Percentiles rank a stretch among this genome's conserved stretches.
These are phyloP conservation scores for Datisca glomerata DNA, from an alignment of 306 rosid genomes.

Conservation along the genomic window DNA sequence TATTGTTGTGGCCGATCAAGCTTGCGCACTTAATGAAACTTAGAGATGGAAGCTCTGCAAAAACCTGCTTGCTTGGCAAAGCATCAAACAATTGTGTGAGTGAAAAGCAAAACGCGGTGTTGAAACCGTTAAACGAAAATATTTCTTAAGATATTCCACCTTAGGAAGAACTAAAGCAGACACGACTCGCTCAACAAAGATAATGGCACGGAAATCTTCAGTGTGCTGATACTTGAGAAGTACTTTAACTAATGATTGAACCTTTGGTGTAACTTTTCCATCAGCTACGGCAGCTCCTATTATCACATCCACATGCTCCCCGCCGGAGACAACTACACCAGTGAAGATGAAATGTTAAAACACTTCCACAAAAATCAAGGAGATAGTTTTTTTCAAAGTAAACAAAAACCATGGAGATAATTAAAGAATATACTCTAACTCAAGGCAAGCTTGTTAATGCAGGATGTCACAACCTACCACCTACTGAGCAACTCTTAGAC, in stretches of 20 bases:
- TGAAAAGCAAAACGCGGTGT: constrained; percentile 17
- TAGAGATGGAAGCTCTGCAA: constrained; percentile 93
- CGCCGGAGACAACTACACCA: constrained; percentile 74
- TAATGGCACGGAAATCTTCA: constrained; percentile 93
- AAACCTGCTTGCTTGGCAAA: constrained; percentile 58
- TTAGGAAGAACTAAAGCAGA: constrained; percentile 97
- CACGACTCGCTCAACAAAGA: constrained; percentile 98
- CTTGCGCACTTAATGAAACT: constrained; percentile 83
- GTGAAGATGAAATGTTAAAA: no score
- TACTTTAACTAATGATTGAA: constrained; percentile 83
- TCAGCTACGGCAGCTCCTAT: constrained; percentile 99
- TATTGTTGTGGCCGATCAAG: constrained; percentile 95
- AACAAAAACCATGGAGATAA: no score
- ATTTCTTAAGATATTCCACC: constrained; percentile 32
- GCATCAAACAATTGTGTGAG: constrained; percentile 14
- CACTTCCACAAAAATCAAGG: no score
- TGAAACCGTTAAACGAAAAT: constrained; percentile 17
- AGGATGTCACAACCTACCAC: no score
- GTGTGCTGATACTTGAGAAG: constrained; percentile 90
- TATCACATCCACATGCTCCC: constrained; percentile 93
- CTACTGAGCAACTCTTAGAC: no score
- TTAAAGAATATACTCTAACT: no score
- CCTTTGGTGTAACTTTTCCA: constrained; percentile 98
- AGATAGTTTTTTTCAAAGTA: no score
- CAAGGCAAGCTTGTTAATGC: no score